phyloP scores from a whole-genome alignment of 352 stramenopile genomes.

The Phytopythium chamaehyphon region DNA sequence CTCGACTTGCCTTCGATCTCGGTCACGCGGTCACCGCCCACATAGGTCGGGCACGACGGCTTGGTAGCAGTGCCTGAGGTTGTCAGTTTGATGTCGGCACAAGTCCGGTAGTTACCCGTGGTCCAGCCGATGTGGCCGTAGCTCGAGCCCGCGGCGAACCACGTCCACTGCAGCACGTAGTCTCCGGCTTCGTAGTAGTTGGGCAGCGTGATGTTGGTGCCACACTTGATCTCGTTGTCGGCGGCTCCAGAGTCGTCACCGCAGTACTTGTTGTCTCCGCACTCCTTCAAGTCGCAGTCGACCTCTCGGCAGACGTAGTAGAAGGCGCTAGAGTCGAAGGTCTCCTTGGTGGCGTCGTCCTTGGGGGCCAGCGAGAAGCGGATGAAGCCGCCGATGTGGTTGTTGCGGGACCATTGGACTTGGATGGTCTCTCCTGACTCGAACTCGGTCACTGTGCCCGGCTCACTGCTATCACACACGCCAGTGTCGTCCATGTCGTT shows the following conservation, averaged over 20 bases:
- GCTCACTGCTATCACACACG: constrained; percentile 5
- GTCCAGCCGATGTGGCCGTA: constrained; percentile 49
- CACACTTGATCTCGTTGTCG: constrained; percentile 34
- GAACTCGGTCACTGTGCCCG: constrained; percentile 12
- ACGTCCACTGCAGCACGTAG: constrained; percentile 60
- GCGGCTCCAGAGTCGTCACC: constrained; percentile 25
- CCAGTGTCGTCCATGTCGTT: constrained; percentile 10
- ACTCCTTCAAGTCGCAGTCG: constrained; percentile 29
- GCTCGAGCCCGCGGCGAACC: constrained; percentile 43
- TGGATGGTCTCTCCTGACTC: constrained; percentile 27
- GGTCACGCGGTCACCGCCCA: constrained; percentile 50
- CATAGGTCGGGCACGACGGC: constrained; percentile 39
- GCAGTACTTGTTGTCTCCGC: constrained; percentile 34
- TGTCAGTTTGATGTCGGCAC: constrained; percentile 50
- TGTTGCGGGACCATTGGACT: constrained; percentile 32
- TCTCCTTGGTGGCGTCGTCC: constrained; percentile 26
- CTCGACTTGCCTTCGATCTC: constrained; percentile 28
- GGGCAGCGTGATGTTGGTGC: constrained; percentile 43
- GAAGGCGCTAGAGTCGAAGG: constrained; percentile 50
- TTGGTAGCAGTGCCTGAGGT: constrained; percentile 19
- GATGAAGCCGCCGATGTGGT: constrained; percentile 41
- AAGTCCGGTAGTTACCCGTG: constrained; percentile 46
- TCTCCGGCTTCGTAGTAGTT: constrained; percentile 40
- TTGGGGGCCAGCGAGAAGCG: constrained; percentile 39
- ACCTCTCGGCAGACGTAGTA: constrained; percentile 57